Evolutionary conservation across 2,329 filamentous ascomycete species (phyloP).

Genomic region (Mycogone perniciosa): DNA sequence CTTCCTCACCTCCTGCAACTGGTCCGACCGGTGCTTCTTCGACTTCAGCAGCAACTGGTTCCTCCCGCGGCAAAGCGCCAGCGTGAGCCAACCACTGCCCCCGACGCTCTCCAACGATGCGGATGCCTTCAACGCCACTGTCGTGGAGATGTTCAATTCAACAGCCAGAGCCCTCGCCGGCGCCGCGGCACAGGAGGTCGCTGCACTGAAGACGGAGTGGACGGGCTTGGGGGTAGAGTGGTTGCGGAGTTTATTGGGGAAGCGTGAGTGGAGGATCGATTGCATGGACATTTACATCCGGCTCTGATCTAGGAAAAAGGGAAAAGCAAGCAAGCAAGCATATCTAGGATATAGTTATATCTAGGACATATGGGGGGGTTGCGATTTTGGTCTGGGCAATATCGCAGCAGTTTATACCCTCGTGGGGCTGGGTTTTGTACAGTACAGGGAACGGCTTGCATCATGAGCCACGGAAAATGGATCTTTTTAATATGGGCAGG

Average conservation of each 20-base stretch:
- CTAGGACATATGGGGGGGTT: too few relatives aligned
- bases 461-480: too few relatives aligned
- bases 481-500: too few relatives aligned
- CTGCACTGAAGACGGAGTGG: conserved; percentile 55
- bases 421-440: too few relatives aligned
- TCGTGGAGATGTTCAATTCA: conserved; percentile 56
- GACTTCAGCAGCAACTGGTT: conserved; percentile 93
- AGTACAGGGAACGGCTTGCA: too few relatives aligned
- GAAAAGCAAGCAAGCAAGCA: background rate
- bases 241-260: conserved; percentile 73
- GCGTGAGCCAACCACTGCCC: background rate
- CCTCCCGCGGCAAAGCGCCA: conserved; percentile 55
- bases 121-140: conserved; percentile 40
- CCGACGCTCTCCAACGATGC: conserved; percentile 17
- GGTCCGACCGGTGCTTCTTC: conserved; percentile 87
- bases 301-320: conserved; percentile 40
- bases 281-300: conserved; percentile 85
- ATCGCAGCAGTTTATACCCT: too few relatives aligned
- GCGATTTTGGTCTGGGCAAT: too few relatives aligned
- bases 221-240: conserved; percentile 78
- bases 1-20: conserved; percentile 85
- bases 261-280: conserved; percentile 82
- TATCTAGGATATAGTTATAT: too few relatives aligned
- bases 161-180: conserved; percentile 63
- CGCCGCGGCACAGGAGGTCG: conserved; percentile 58